phyloP scores from a whole-genome alignment of 2,329 filamentous ascomycete genomes.

The Lizonia empirigonia region DNA sequence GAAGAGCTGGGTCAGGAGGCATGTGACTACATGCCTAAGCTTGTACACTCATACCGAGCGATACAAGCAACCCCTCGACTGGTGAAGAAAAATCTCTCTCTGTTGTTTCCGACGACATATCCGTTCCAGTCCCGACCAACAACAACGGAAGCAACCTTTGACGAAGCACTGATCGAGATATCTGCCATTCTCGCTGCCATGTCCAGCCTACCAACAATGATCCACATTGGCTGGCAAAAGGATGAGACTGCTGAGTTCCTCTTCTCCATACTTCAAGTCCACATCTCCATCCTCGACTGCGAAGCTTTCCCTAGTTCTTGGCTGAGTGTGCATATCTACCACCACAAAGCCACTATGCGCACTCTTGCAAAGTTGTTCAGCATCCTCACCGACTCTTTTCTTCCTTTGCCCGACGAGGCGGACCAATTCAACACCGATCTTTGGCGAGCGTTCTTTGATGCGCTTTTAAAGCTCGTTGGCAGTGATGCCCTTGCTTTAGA shows the following conservation, averaged over 20 bases:
- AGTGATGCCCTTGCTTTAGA: constrained; percentile 89
- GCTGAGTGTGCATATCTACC: constrained; percentile 92
- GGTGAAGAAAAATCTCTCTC: constrained; percentile 69
- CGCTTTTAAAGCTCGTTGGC: constrained; percentile 84
- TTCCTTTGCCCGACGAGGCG: constrained; percentile 88
- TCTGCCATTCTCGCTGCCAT: constrained; percentile 85
- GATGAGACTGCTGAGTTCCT: constrained; percentile 77
- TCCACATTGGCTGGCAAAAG: constrained; percentile 75
- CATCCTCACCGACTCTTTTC: constrained; percentile 79
- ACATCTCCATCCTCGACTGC: constrained; percentile 86
- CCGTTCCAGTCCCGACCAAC: constrained; percentile 81
- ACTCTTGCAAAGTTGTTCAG: constrained; percentile 81
- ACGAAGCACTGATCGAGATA: constrained; percentile 87
- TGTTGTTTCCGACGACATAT: constrained; percentile 88
- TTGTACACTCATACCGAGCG: constrained; percentile 85
- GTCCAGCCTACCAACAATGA: constrained; percentile 73
- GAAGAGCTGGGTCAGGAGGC: constrained; percentile 79
- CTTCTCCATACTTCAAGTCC: constrained; percentile 78
- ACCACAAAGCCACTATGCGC: constrained; percentile 87
- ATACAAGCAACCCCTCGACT: constrained; percentile 70
- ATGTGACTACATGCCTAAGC: constrained; percentile 86
- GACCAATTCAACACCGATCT: constrained; percentile 91
- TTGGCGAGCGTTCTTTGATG: constrained; percentile 93
- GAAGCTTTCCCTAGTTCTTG: constrained; percentile 88
- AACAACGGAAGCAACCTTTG: constrained; percentile 67